Conservation (phyloP, 2,329 filamentous ascomycete genomes). For the Penicillium crustosum region DNA sequence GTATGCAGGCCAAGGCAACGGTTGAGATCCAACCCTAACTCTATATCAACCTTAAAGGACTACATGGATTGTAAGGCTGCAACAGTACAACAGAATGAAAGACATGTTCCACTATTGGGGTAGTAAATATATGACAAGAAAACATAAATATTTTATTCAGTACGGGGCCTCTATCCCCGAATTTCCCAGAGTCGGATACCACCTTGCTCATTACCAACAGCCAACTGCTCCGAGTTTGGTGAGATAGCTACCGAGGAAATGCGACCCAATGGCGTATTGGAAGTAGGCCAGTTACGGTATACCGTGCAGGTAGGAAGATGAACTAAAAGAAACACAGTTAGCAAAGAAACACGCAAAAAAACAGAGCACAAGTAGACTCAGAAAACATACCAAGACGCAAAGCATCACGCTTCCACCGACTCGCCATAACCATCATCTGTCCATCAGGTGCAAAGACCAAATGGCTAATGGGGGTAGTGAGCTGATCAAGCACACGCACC, state of each 20-base stretch:
- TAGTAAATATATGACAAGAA: conserved; percentile 5
- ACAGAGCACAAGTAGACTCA: background rate
- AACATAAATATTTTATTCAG: conserved; percentile 8
- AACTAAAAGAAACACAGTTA: conserved; percentile 47
- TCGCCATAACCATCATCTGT: conserved; percentile 83
- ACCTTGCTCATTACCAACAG: conserved; percentile 84
- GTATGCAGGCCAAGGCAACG: background rate
- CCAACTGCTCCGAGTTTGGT: conserved; percentile 66
- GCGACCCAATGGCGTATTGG: conserved; percentile 80
- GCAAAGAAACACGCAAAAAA: background rate
- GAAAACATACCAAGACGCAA: conserved; percentile 60
- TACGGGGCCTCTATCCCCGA: conserved; percentile 52
- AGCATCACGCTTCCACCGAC: conserved; percentile 83
- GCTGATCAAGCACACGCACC: conserved; percentile 72
- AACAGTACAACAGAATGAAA: background rate
- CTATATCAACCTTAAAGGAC: background rate
- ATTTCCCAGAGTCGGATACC: conserved; percentile 93
- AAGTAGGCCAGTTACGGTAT: conserved; percentile 95
- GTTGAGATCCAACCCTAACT: background rate
- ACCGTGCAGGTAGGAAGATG: conserved; percentile 91
- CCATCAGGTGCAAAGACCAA: conserved; percentile 83
- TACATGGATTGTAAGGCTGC: background rate
- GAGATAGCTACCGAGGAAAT: conserved; percentile 74
- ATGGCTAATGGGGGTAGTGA: conserved; percentile 80
- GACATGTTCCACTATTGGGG: background rate